Evolutionary conservation across 1,139 yeast genomes (phyloP).

Genomic region (Kodamaea fungicola): DNA sequence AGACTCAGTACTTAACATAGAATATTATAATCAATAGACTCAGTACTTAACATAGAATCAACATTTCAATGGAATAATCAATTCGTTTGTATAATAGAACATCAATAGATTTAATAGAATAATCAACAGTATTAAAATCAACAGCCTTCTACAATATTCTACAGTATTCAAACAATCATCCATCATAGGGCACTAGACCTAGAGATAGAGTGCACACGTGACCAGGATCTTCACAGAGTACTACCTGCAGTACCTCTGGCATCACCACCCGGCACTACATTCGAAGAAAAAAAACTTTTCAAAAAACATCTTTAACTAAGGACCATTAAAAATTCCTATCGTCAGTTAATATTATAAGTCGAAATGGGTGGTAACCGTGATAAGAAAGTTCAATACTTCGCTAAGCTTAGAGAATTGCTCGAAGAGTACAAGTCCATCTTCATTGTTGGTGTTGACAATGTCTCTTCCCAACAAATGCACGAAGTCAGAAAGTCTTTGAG

Average conservation of each 20-base stretch:
- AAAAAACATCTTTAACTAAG: slow-evolving; percentile 13
- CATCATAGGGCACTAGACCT: slow-evolving; percentile 2
- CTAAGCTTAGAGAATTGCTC: slow-evolving; percentile 90
- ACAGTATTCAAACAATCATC: no score
- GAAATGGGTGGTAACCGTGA: slow-evolving; percentile 99
- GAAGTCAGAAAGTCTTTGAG: slow-evolving; percentile 97
- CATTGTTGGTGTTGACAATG: slow-evolving; percentile 99
- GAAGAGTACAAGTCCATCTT: slow-evolving; percentile 97
- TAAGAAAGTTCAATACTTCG: slow-evolving; percentile 92
- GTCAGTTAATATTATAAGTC: slow-evolving; percentile 60
- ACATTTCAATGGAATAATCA: no score
- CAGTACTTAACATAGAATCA: no score
- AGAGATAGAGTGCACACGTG: slow-evolving; percentile 2
- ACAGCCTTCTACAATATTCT: no score
- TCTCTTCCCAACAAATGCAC: slow-evolving; percentile 99
- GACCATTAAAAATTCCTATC: slow-evolving; percentile 96
- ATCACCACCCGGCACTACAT: neutral
- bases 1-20: no score
- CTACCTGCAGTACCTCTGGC: neutral
- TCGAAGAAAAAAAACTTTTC: slow-evolving; percentile 4
- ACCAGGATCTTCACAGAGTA: neutral
- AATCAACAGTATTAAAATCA: no score
- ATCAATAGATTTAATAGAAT: no score
- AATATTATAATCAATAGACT: no score
- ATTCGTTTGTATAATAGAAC: no score